Base-by-base conservation (phyloP, 768 basidiomycete genomes). In the Serendipita sp. region DNA sequence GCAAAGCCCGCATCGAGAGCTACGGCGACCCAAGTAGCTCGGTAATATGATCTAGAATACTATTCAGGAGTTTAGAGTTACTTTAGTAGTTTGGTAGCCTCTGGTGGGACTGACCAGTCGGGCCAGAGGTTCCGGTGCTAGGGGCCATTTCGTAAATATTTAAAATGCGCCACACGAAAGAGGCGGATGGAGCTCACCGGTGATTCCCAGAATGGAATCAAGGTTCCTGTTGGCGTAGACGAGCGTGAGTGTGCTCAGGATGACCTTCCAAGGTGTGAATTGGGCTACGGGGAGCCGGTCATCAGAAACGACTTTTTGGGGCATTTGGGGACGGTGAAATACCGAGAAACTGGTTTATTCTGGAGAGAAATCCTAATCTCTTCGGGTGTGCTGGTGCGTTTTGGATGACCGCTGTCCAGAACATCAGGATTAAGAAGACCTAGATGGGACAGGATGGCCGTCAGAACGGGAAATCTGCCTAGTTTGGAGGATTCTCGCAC, bases 1-100 rank as follows among this genome's bases (percentile, higher is more conserved):
- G 93, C 93, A 71, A 98, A 97, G 1, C 94, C 96, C 2, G 94
- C 92, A 71, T 99, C 96, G n/a, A 97, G 77, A 1, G 93, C 94
- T 0, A 90, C 95, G 58, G 75, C 83, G 64, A 99, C 85, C 87
- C 93, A 99, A 62, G 94, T 95, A 5, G 93, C 95, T 29, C 96
- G 87, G 75, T 94, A 95, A 74, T 93, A 96, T 1, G 90, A 87
- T 0, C 89, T 82, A 2, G 91, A 88, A 71, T 96, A 95, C 91
- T 93, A 13, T 6, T 62, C 8, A 23, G 15, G 13, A 45, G 29
- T 36, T 62, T 48, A 34, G 44, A 23, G 44, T 33, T 63, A 45
- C 18, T 62, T 65, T 44, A 62, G 50, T 29, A 29, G 44, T 37
- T 50, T 44, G 40, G 15, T 8, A 43, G 13, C 33, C 31, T 53